phyloP scores from a whole-genome alignment of 768 basidiomycete genomes.

The Boletus coccyginus region DNA sequence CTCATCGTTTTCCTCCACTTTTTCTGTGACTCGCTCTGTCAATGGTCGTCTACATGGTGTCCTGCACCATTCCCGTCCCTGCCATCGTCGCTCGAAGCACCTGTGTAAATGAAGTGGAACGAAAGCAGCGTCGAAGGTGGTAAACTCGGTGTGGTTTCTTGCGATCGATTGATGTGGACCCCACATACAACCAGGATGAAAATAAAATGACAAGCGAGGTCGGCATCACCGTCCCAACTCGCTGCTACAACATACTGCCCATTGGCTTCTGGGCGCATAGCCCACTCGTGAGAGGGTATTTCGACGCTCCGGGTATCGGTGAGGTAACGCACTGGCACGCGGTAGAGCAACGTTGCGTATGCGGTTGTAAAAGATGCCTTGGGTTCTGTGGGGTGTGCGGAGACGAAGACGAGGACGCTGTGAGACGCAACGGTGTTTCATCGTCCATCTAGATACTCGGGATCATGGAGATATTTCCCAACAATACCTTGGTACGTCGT shows the following conservation, averaged over 20 bases:
- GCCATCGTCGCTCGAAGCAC: conserved; percentile 75
- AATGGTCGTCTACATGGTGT: too few relatives aligned
- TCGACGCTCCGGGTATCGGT: conserved; percentile 76
- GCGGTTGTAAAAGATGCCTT: conserved; percentile 72
- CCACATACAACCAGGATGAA: too few relatives aligned
- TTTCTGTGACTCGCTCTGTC: conserved; percentile 47
- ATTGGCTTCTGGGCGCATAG: conserved; percentile 72
- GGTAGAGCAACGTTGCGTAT: conserved; percentile 79
- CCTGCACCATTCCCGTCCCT: not conserved
- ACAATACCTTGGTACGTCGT: too few relatives aligned
- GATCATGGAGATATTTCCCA: too few relatives aligned
- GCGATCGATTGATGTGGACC: conserved; percentile 39
- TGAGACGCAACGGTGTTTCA: conserved; percentile 63
- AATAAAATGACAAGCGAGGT: not conserved
- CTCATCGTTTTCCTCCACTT: conserved; percentile 40
- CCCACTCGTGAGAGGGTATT: conserved; percentile 77
- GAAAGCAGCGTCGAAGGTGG: conserved; percentile 59
- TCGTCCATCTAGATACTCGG: conserved; percentile 50
- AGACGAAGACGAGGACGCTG: conserved; percentile 24
- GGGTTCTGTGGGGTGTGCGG: conserved; percentile 28
- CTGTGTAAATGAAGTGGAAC: conserved; percentile 76
- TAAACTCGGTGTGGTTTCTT: conserved; percentile 55
- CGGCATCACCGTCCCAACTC: conserved; percentile 58
- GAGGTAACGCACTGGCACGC: conserved; percentile 65
- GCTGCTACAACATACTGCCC: conserved; percentile 75